Percentiles rank a stretch among this genome's conserved stretches.
Conservation (phyloP, 805 yeast species). For the Saccharomycopsis olivae region DNA sequence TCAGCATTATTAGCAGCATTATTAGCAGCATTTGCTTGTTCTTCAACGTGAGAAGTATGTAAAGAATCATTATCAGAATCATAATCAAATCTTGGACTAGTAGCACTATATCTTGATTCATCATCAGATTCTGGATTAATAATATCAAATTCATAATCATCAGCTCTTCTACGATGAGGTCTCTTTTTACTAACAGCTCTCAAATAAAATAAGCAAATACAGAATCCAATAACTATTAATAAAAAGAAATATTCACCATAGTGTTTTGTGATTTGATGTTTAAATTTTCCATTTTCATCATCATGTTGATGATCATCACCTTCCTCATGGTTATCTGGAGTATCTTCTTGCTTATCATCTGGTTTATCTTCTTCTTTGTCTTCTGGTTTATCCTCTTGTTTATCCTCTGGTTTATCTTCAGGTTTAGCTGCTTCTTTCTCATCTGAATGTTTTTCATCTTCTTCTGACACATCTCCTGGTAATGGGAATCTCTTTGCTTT, state of each 20-base stretch:
- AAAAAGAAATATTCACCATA: conserved; percentile 54
- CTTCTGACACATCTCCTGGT: conserved; percentile 25
- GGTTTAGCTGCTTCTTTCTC: conserved; percentile 3
- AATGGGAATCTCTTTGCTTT: conserved; percentile 49
- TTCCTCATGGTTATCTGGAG: conserved; percentile 18
- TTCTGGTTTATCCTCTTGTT: neutral
- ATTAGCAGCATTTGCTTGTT: neutral
- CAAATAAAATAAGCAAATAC: conserved; percentile 33
- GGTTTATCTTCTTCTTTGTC: conserved; percentile 1
- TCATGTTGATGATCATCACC: conserved; percentile 22
- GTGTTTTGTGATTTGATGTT: conserved; percentile 31
- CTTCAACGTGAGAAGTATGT: neutral
- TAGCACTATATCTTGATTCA: conserved; percentile 19
- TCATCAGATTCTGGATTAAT: conserved; percentile 50
- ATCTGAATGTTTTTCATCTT: conserved; percentile 18
- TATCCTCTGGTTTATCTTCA: neutral
- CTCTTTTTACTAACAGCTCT: conserved; percentile 34
- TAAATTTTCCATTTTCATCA: conserved; percentile 28
- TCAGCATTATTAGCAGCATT: neutral
- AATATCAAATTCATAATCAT: conserved; percentile 66
- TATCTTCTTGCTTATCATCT: neutral
- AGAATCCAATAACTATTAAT: conserved; percentile 49
- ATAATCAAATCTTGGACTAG: conserved; percentile 17
- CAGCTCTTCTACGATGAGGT: conserved; percentile 47
- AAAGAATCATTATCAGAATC: conserved; percentile 17